phyloP scores from a whole-genome alignment of 2,329 filamentous ascomycete species.

The Monilinia vaccinii-corymbosi region DNA sequence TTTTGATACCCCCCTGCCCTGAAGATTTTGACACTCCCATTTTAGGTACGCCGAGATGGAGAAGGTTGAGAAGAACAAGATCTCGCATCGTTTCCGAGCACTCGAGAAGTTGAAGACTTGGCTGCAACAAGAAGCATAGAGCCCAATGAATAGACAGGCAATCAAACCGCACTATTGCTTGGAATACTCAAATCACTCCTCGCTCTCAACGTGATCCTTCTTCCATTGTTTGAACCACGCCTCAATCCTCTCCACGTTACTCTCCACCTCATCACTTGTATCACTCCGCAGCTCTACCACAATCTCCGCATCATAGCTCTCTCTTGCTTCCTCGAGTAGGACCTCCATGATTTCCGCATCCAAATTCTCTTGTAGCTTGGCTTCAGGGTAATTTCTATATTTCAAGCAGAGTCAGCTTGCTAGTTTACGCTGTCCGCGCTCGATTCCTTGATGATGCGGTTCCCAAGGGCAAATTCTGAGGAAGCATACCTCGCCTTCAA shows the following conservation, averaged over 20 bases:
- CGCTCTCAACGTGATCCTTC: conserved; percentile 43
- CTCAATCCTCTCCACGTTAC: conserved; percentile 76
- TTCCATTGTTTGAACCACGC: conserved; percentile 79
- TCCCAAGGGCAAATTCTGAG: background rate
- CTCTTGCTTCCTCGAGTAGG: conserved; percentile 77
- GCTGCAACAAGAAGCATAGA: conserved; percentile 38
- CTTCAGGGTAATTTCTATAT: conserved; percentile 65
- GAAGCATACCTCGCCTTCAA: conserved; percentile 55
- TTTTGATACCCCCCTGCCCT: background rate
- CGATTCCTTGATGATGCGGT: background rate
- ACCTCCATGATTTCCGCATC: conserved; percentile 98
- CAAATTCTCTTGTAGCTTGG: conserved; percentile 90
- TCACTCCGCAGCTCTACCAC: conserved; percentile 85
- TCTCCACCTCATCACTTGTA: conserved; percentile 73
- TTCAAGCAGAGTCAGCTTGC: background rate
- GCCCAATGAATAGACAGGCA: conserved; percentile 10
- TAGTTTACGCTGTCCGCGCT: background rate
- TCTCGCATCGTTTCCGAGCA: conserved; percentile 87
- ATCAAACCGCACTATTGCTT: background rate
- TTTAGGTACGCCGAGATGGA: conserved; percentile 89
- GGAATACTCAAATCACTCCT: conserved; percentile 9
- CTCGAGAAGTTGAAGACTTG: conserved; percentile 77
- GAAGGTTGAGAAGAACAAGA: conserved; percentile 74
- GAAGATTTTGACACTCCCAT: background rate
- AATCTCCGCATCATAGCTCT: conserved; percentile 77